Evolutionary conservation across 1,284 basidiomycete species (phyloP), one percentile per base, ranked within the genome.

Genomic region (Trametes polyzona): DNA sequence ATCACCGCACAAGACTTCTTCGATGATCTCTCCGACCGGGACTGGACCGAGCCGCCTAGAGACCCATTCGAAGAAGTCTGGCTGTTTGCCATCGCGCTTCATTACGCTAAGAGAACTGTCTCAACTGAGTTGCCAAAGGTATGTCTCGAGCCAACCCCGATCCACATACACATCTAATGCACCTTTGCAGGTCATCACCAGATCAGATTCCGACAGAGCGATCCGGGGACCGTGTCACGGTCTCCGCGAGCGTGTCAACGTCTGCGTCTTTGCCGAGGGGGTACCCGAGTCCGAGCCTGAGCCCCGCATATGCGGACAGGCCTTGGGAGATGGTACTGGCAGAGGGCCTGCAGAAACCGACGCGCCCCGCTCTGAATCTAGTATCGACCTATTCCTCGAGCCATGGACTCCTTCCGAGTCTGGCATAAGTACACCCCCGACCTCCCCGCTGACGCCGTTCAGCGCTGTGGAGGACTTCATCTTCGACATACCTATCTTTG

Each of bases 1-100:
- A 17, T 23, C 8, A 40, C 37, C 35, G 48, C 48, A 29, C 17
- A 16, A n/a, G 48, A 50, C 29, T 50, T 50, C 27, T 41, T 50
- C 29, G 48, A 50, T 39, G 21, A 16, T 5, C n/a, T 26, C 27
- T 30, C 30, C 27, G 36, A 21, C 11, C 17, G 17, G n/a, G 47
- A 21, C 5, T 26, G 17, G 24, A 19, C 10, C 1, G 39, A 41
- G 5, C 17, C 26, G 30, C 16, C n/a, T 9, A 4, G 23, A 24
- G 32, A 36, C 19, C 24, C 46, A 35, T 48, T 48, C 24, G 47
- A 32, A 14, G 42, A 17, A 10, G 17, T 42, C 40, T 42, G 40
- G 40, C 17, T 26, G 4, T 27, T 8, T 26, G 40, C 40, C 14
- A 2, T 23, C 14, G 40, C 40, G 7, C 8, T 23, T n/a, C 17